Evolutionary conservation across 805 yeast genomes (phyloP).

Genomic region (Limtongia smithiae): DNA sequence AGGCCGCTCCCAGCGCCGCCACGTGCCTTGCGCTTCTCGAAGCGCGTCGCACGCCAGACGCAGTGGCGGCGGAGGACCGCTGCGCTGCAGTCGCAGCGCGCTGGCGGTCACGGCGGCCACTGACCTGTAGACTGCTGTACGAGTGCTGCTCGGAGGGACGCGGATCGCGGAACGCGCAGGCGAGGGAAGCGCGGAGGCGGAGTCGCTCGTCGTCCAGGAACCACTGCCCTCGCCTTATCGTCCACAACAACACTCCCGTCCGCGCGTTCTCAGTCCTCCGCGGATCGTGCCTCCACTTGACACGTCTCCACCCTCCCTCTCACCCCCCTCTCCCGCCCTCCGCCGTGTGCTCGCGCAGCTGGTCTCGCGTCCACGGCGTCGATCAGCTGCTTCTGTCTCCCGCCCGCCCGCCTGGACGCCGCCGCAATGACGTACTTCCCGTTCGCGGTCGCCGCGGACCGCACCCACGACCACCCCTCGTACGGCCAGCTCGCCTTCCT

Average conservation of each 20-base stretch:
- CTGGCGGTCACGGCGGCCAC: not conserved
- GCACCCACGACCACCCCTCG: conserved; percentile 30
- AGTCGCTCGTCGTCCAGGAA: no score
- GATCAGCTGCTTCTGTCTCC: no score
- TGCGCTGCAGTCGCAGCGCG: no score
- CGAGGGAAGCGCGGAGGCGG: no score
- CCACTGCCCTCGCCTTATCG: no score
- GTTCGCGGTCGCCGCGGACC: not conserved
- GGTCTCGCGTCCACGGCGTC: no score
- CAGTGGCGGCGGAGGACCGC: no score
- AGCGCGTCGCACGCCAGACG: no score
- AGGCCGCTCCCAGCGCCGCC: not conserved
- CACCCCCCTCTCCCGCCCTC: not conserved
- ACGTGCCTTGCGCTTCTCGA: no score
- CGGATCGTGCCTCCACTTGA: not conserved
- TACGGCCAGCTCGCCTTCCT: conserved; percentile 49
- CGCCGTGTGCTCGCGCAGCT: not conserved
- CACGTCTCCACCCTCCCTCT: not conserved
- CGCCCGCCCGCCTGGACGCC: not conserved
- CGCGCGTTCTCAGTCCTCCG: not conserved
- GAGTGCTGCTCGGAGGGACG: not conserved
- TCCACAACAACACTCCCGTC: no score
- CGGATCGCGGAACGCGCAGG: not conserved
- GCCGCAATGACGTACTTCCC: not conserved
- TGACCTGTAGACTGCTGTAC: not conserved